phyloP scores from a whole-genome alignment of 2,329 filamentous ascomycete species.

The Xylaria sp. region DNA sequence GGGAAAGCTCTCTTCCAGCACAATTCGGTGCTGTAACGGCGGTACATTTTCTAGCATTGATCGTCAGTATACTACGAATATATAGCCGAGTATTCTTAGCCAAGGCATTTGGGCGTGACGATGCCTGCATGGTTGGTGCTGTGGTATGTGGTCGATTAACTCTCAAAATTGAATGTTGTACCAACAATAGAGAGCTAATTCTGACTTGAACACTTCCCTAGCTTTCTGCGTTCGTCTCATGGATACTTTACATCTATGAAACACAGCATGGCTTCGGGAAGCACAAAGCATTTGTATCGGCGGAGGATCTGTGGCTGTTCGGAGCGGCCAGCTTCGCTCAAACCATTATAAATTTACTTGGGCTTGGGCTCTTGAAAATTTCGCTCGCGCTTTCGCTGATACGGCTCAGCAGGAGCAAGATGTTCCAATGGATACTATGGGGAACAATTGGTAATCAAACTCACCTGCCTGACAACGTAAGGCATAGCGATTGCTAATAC shows the following conservation, averaged over 20 bases:
- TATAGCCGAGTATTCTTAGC: slow-evolving; percentile 31
- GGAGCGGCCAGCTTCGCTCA: slow-evolving; percentile 58
- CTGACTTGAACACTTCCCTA: slow-evolving; percentile 23
- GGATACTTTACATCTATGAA: slow-evolving; percentile 55
- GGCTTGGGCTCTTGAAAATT: slow-evolving; percentile 58
- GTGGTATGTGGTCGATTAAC: slow-evolving; percentile 40
- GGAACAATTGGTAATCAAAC: slow-evolving; percentile 30
- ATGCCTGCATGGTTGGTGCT: slow-evolving; percentile 47
- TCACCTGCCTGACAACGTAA: not conserved
- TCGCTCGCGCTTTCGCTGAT: slow-evolving; percentile 59
- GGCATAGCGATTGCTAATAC: slow-evolving; percentile 12
- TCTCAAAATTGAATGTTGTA: not conserved
- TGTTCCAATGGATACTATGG: slow-evolving; percentile 34
- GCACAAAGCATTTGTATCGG: slow-evolving; percentile 54
- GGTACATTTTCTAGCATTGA: slow-evolving; percentile 22
- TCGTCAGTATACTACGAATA: slow-evolving; percentile 23
- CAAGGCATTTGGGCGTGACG: slow-evolving; percentile 45
- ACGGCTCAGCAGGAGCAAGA: slow-evolving; percentile 47
- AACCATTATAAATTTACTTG: slow-evolving; percentile 57
- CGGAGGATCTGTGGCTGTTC: slow-evolving; percentile 50
- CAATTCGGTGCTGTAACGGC: slow-evolving; percentile 24
- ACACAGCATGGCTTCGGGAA: slow-evolving; percentile 59
- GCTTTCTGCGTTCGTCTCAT: slow-evolving; percentile 48
- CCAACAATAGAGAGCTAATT: slow-evolving; percentile 7
- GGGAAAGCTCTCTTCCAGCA: slow-evolving; percentile 28